Base-by-base conservation (phyloP, 352 stramenopile genomes). In the Phytopythium mirpurense region DNA sequence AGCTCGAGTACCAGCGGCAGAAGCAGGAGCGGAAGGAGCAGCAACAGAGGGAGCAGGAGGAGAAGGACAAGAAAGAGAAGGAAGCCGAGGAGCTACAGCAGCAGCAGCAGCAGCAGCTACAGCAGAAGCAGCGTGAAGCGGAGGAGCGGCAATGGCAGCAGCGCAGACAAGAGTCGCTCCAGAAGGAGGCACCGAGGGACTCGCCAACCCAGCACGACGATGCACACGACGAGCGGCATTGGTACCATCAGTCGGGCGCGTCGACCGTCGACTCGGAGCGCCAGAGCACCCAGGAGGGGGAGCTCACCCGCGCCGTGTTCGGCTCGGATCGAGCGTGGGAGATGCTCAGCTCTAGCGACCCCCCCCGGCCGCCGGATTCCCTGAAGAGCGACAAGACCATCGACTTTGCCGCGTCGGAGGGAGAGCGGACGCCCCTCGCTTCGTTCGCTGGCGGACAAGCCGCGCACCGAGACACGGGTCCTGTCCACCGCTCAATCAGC, bases 71-170 rank as follows among this genome's bases (percentile, higher is more conserved):
- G 32, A 32, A 21, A 36, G 23, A 51, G 32, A 5, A 41, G 16
- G 29, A 52, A 31, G 23, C 41, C 5, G 26, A 67, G 38, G 26
- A 27, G 34, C 44, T 35, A 40, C 24, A 51, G 18, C 14, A 51
- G 44, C 3, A 40, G 11, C 31, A 67, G 48, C 37, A 66, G 35
- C 61, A 62, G 23, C 48, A 64, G 32, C 38, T 23, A 19, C 38
- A 45, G 40, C 50, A 57, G 55, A 40, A 49, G 19, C 46, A 44
- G 38, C 52, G 48, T 47, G 37, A 49, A 9, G 48, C 61, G 21
- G 27, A 58, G 50, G 18, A 51, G 21, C 32, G 59, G 19, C 59
- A 62, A 14, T 35, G 63, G 34, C 43, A 57, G 54, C 61, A 53
- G 37, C 41, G 59, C 47, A 24, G 61, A 29, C 43, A 63, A 21